These are phyloP conservation scores for Marchantia paleacea DNA, from an alignment of 225 moss, liverwort and hornwort species.

Conservation along the genomic window DNA sequence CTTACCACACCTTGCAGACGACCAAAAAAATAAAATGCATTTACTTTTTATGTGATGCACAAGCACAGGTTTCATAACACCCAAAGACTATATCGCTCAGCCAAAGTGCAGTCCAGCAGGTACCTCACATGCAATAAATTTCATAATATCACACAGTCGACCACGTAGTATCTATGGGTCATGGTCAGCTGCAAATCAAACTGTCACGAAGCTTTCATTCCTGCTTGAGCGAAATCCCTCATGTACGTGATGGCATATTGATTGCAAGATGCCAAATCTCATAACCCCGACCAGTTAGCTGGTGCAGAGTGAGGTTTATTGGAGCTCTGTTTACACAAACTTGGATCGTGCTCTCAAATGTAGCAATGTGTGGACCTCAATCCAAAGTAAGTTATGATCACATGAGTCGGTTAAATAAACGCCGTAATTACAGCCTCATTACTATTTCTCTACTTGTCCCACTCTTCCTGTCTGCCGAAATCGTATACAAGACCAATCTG, in stretches of 20 bases:
- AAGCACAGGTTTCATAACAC: too few species aligned
- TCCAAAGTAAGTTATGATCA: background rate
- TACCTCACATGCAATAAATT: background rate
- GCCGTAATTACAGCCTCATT: background rate
- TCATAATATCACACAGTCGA: background rate
- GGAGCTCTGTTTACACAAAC: conserved; percentile 1
- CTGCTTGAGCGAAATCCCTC: background rate
- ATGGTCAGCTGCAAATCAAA: background rate
- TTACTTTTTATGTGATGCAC: too few species aligned
- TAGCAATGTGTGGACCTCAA: background rate
- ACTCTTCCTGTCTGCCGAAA: conserved; percentile 48
- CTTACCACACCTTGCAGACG: too few species aligned
- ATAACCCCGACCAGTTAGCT: background rate
- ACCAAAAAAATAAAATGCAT: too few species aligned
- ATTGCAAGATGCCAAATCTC: conserved; percentile 3
- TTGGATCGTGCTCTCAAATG: background rate
- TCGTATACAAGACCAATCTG: conserved; percentile 50
- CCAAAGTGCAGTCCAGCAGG: background rate
- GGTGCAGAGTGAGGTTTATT: background rate
- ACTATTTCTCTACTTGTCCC: conserved; percentile 27
- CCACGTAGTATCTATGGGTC: background rate
- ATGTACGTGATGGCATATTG: background rate
- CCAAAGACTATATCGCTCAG: too few species aligned
- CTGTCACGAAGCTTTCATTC: background rate
- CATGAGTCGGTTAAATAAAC: background rate